Evolutionary conservation across 2,329 filamentous ascomycete species (phyloP).

Genomic region (Fusarium devonianum): DNA sequence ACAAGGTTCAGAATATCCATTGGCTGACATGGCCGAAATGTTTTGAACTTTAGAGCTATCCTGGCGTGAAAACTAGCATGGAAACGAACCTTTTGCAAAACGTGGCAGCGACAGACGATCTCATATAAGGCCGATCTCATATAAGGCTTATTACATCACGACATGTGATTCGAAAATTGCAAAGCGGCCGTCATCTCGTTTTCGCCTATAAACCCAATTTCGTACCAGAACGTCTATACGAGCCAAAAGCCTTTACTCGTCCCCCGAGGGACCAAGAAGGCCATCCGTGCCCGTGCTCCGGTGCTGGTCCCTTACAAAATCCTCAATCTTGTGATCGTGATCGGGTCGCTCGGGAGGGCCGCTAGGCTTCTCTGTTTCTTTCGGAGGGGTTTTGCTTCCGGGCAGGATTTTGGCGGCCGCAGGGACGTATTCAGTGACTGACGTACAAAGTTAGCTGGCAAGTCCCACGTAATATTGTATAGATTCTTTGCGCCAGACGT

Average conservation of each 20-base stretch:
- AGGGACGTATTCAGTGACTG: slow-evolving; percentile 55
- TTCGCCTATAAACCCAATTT: slow-evolving; percentile 2
- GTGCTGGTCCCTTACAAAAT: slow-evolving; percentile 62
- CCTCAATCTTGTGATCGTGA: slow-evolving; percentile 59
- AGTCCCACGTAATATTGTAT: not conserved
- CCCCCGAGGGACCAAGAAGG: slow-evolving; percentile 27
- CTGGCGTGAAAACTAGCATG: too few species aligned
- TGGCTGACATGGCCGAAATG: too few species aligned
- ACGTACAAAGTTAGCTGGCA: slow-evolving; percentile 13
- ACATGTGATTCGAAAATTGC: slow-evolving; percentile 10
- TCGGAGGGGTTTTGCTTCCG: slow-evolving; percentile 40
- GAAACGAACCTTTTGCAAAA: not conserved
- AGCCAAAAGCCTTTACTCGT: slow-evolving; percentile 14
- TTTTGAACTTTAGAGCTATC: too few species aligned
- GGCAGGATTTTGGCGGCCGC: slow-evolving; percentile 52
- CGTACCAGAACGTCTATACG: too few species aligned
- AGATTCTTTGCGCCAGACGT: slow-evolving; percentile 4
- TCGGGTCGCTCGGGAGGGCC: slow-evolving; percentile 54
- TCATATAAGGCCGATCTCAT: not conserved
- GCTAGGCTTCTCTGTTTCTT: slow-evolving; percentile 29
- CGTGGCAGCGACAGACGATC: not conserved
- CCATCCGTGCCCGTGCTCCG: slow-evolving; percentile 51
- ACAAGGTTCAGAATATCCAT: too few species aligned
- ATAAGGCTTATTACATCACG: too few species aligned
- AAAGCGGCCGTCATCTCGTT: slow-evolving; percentile 12